These are phyloP conservation scores for Stephanodiscus triporus DNA, from an alignment of 108 stramenopile species.

Conservation along the genomic window DNA sequence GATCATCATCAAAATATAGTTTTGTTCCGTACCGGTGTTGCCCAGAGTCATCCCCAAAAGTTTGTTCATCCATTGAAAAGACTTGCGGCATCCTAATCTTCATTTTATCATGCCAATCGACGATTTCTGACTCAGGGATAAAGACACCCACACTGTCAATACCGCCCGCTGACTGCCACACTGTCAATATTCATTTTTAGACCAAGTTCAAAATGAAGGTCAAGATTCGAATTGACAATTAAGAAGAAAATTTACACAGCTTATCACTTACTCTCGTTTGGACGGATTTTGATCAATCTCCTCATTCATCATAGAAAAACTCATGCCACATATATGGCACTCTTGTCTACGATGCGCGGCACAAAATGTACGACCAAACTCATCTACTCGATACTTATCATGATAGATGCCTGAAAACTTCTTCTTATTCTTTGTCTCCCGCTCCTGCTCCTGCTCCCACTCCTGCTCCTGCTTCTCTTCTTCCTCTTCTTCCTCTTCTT, in stretches of 20 bases:
- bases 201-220: background rate
- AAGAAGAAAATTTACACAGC: background rate
- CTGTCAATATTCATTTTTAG: slow-evolving; percentile 4
- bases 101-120: slow-evolving; percentile 47
- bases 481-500: too few species aligned
- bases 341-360: slow-evolving; percentile 9
- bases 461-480: too few species aligned
- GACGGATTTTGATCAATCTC: slow-evolving; percentile 31
- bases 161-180: slow-evolving; percentile 35
- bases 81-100: slow-evolving; percentile 23
- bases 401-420: background rate
- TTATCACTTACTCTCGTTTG: slow-evolving; percentile 24
- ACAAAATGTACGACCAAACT: slow-evolving; percentile 21
- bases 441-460: too few species aligned
- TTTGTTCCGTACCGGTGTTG: slow-evolving; percentile 48
- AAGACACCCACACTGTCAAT: slow-evolving; percentile 37
- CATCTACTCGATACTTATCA: slow-evolving; percentile 13
- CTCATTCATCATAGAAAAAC: slow-evolving; percentile 17
- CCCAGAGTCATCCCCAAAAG: slow-evolving; percentile 33
- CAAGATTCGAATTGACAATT: background rate
- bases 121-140: slow-evolving; percentile 20
- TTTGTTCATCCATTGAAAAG: slow-evolving; percentile 25
- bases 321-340: slow-evolving; percentile 24
- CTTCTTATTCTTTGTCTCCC: too few species aligned
- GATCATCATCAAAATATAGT: slow-evolving; percentile 32